Percentiles rank a stretch among this genome's conserved stretches.
Conservation (phyloP, 1,139 yeast species). For the Scheffersomyces stambukii region DNA sequence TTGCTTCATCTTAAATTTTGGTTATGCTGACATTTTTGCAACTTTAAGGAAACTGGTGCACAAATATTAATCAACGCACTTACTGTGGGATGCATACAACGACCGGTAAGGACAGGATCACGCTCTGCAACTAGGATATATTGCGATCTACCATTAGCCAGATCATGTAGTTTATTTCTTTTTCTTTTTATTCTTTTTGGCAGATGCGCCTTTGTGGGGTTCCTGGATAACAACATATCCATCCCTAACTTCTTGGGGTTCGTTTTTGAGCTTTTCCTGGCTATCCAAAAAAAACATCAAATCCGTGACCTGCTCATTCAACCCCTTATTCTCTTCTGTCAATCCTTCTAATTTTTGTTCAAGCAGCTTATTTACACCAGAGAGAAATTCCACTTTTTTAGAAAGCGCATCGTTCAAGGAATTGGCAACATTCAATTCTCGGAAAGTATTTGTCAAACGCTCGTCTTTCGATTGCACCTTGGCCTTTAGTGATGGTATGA, state of each 20-base stretch:
- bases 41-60: no score
- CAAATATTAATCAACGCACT: no score
- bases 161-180: constrained; percentile 7
- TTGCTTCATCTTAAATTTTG: no score
- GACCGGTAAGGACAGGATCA: no score
- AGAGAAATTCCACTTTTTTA: constrained; percentile 50
- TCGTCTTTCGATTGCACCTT: constrained; percentile 29
- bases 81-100: no score
- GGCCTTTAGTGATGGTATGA: constrained; percentile 31
- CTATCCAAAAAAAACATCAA: constrained; percentile 78
- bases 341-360: constrained; percentile 17
- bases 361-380: constrained; percentile 32
- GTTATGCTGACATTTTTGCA: no score
- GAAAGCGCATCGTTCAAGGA: constrained; percentile 54
- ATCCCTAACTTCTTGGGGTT: constrained; percentile 65
- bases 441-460: constrained; percentile 25
- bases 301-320: constrained; percentile 71
- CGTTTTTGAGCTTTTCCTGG: constrained; percentile 65
- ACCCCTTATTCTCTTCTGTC: constrained; percentile 42
- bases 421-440: constrained; percentile 30
- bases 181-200: constrained; percentile 17
- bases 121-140: no score
- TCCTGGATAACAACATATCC: constrained; percentile 55
- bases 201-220: constrained; percentile 12
- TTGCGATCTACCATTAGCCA: not conserved